Conservation (phyloP, 1,284 basidiomycete species). For the Rhodotorula sp. region DNA sequence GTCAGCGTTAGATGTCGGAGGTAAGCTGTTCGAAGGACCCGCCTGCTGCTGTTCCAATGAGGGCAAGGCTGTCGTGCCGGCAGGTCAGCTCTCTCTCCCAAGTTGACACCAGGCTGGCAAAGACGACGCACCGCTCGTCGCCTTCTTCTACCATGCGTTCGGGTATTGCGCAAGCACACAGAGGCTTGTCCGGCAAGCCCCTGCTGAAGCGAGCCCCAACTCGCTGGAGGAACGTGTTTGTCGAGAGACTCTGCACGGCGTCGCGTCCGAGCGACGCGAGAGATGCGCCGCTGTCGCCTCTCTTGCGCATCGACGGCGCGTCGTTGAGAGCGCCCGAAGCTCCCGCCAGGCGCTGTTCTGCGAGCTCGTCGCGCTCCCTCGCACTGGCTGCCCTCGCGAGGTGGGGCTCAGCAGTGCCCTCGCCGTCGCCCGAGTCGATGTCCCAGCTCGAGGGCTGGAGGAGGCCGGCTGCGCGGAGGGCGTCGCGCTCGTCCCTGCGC, state of each 20-base stretch:
- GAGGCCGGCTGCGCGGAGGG: background rate
- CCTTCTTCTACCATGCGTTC: constrained; percentile 8
- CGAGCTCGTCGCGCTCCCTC: background rate
- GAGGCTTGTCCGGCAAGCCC: constrained; percentile 23
- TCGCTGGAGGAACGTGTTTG: constrained; percentile 3
- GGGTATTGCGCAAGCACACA: constrained; percentile 8
- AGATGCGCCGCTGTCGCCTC: constrained; percentile 1
- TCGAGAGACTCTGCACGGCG: constrained; percentile 1
- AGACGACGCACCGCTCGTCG: background rate
- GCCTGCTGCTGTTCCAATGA: too few species aligned
- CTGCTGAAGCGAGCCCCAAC: constrained; percentile 28
- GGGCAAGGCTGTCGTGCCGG: too few species aligned
- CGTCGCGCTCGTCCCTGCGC: constrained; percentile 6
- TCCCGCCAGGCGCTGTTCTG: constrained; percentile 8
- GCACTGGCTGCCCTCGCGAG: background rate
- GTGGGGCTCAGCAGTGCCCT: background rate
- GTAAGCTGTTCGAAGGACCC: too few species aligned
- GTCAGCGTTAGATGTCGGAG: too few species aligned
- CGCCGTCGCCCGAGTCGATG: background rate
- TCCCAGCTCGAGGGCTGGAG: constrained; percentile 10
- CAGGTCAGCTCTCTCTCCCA: background rate
- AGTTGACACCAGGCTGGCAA: background rate
- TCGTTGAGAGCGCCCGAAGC: background rate
- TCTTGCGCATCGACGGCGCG: background rate
- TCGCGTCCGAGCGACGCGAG: background rate